Evolutionary conservation across 257 asterid species (phyloP).

Genomic region (Rhazya stricta): DNA sequence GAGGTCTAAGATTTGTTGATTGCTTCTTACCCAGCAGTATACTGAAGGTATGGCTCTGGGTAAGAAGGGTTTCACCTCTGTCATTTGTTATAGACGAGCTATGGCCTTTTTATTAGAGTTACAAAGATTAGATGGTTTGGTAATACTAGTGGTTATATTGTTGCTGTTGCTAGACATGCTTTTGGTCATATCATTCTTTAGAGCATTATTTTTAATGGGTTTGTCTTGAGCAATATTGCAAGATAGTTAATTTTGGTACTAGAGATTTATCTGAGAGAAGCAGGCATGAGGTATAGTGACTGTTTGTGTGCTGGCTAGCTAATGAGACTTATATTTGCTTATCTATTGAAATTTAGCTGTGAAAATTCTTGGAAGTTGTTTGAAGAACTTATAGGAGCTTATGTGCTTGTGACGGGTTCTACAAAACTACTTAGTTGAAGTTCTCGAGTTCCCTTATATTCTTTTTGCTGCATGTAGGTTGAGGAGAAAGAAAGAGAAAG

Average conservation of each 20-base stretch:
- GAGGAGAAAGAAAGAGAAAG: constrained; percentile 84
- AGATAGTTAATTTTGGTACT: background rate
- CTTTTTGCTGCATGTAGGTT: constrained; percentile 40
- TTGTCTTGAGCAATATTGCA: background rate
- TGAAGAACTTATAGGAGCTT: background rate
- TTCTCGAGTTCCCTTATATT: background rate
- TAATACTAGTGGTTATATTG: background rate
- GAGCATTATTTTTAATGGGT: background rate
- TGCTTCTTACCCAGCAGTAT: background rate
- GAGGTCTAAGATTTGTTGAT: background rate
- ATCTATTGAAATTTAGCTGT: background rate
- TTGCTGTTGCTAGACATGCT: background rate
- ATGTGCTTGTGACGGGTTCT: background rate
- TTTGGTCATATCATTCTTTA: background rate
- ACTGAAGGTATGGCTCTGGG: background rate
- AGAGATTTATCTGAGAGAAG: background rate
- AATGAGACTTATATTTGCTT: background rate
- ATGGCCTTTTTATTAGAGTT: background rate
- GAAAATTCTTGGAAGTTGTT: background rate
- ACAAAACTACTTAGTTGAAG: constrained; percentile 10
- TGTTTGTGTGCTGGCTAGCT: background rate
- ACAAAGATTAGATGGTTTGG: background rate
- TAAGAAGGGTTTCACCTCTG: background rate
- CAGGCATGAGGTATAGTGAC: background rate
- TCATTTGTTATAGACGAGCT: background rate